Base-by-base conservation (phyloP, 352 stramenopile genomes). In the Phytophthora cactorum region DNA sequence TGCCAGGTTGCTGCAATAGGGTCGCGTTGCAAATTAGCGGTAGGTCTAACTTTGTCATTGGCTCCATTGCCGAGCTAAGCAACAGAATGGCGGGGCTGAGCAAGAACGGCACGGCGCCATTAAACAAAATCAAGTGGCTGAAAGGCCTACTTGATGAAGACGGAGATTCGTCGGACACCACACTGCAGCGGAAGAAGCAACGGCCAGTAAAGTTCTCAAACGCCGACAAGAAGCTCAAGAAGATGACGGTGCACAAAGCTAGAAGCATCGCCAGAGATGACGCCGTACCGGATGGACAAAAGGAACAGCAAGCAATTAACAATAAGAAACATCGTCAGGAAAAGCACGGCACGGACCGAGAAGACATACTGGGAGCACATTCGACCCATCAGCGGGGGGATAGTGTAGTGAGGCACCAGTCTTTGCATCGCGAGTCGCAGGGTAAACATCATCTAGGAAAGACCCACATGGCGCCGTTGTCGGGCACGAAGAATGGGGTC, bases 141-240 rank as follows among this genome's bases (percentile, higher is more conserved):
- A 43, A 52, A 17, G 14, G 54, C 12, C 29, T 61, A 34, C 54
- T 52, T 25, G 31, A 52, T 25, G 44, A 29, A 25, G 43, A 60
- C 11, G 58, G 54, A 46, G 63, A 66, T 34, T 54, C 44, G 10
- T 68, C 64, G 38, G 64, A 72, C 32, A 25, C 44, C 45, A 59
- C 64, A 25, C 51, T 44, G 28, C 64, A 63, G 63, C 28, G 3
- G 44, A 50, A 50, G 44, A 4, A 31, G 15, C 41, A 39, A 25
- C 10, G 55, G 15, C 11, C 25, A 41, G 10, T 38, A 4, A 55
- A 11, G 3, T 39, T 25, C 12, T 36, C 29, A 17, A 45, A 11
- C n/a, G 14, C n/a, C 6, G 43, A 56, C 15, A 61, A 31, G 22
- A 58, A 67, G n/a, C 41, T n/a, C 41, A 47, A 31, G n/a, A 43